Base-by-base conservation (phyloP, 768 basidiomycete genomes). In the Rhodosporidiobolus odoratus region DNA sequence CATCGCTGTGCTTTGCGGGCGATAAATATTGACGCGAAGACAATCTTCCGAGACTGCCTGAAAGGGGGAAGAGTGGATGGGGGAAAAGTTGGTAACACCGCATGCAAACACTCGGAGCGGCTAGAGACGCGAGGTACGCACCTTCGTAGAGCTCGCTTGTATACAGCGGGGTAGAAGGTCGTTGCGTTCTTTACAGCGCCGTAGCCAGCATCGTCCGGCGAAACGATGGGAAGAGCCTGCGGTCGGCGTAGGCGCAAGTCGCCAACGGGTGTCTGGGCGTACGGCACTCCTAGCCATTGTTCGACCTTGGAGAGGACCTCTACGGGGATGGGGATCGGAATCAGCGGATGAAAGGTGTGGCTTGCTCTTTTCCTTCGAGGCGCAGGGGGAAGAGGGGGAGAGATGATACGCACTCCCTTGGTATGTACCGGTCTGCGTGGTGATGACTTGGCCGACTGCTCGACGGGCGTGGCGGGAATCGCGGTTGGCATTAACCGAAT, bases 1-100 rank as follows among this genome's bases (percentile, higher is more conserved):
- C 79, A 65, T 76, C 66, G 54, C 78, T 13, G 62, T 65, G 13
- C 60, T 57, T 27, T 62, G 62, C 10, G 68, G 68, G 1, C 68
- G 68, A 58, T 66, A 64, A 27, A 73, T 64, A 37, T 73, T 69
- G 41, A 73, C n/a, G 3, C 32, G 23, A 2, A 69, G 54, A 34
- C 68, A 73, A 43, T 73, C 72, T 50, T 71, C 69, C 40, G 34
- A 30, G 13, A n/a, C 38, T 56, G 52, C 34, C 57, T 66, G 56
- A 15, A 1, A n/a, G n/a, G 4, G n/a, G n/a, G 16, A 53, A 4
- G n/a, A 53, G n/a, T n/a, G n/a, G n/a, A n/a, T n/a, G 4, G 34
- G 9, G 54, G 9, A 8, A 35, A n/a, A 32, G 30, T 7, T 35
- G 13, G 16, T 16, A 19, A 4, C 32, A 16, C 30, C 4, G 30